These are phyloP conservation scores for Pseudogymnoascus sp. DNA, from an alignment of 2,329 filamentous ascomycete genomes.

Conservation along the genomic window DNA sequence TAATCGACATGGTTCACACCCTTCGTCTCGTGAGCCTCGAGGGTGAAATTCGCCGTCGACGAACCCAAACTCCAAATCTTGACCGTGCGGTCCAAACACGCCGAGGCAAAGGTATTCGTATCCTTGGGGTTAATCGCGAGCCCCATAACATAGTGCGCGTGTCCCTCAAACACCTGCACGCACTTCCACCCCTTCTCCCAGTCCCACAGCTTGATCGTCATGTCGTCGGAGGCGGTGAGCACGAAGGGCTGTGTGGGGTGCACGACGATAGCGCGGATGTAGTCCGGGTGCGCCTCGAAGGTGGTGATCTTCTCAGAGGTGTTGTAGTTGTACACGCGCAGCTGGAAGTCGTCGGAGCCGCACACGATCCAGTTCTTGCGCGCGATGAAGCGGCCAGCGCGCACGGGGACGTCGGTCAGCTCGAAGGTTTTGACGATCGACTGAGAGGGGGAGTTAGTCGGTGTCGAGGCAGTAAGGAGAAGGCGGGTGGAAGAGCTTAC, in stretches of 20 bases:
- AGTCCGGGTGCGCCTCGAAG: slow-evolving; percentile 96
- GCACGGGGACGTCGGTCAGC: slow-evolving; percentile 94
- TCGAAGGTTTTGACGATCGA: slow-evolving; percentile 98
- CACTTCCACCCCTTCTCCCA: slow-evolving; percentile 99
- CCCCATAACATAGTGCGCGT: slow-evolving; percentile 95
- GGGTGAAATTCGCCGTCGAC: slow-evolving; percentile 87
- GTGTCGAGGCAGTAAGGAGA: too few species aligned
- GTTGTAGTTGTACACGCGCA: slow-evolving; percentile 97
- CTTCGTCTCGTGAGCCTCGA: slow-evolving; percentile 95
- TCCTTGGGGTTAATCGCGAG: slow-evolving; percentile 97
- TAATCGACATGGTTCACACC: slow-evolving; percentile 98
- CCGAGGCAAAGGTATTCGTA: slow-evolving; percentile 85
- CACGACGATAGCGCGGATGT: slow-evolving; percentile 92
- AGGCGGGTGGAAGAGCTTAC: too few species aligned
- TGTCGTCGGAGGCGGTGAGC: slow-evolving; percentile 92
- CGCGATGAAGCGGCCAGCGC: slow-evolving; percentile 91
- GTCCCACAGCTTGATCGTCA: slow-evolving; percentile 98
- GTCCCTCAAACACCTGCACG: slow-evolving; percentile 92
- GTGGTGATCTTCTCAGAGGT: slow-evolving; percentile 97
- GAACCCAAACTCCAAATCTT: slow-evolving; percentile 98
- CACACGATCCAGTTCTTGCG: slow-evolving; percentile 99
- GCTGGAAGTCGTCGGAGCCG: slow-evolving; percentile 84
- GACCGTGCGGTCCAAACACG: slow-evolving; percentile 91
- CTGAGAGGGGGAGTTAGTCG: slow-evolving; percentile 39
- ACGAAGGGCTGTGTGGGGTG: slow-evolving; percentile 95